Evolutionary conservation across 192 early-diverging fungal genomes (phyloP).

Genomic region (Linnemannia schmuckeri): DNA sequence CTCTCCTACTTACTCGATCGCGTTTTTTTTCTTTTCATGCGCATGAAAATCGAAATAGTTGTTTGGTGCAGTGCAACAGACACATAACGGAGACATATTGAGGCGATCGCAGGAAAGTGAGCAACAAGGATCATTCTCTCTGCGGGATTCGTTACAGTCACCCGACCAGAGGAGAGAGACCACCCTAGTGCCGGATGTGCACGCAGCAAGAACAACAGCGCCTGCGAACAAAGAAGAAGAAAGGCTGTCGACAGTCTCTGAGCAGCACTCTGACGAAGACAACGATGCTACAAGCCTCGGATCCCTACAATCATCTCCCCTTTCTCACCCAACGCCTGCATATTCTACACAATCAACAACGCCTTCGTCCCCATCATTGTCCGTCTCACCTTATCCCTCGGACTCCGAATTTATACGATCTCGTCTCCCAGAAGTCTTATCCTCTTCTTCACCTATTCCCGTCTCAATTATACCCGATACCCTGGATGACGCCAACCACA

Average conservation of each 20-base stretch:
- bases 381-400: not conserved
- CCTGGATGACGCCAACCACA: no score
- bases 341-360: not conserved
- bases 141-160: not conserved
- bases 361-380: not conserved
- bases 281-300: not conserved
- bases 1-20: not conserved
- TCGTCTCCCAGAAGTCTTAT: not conserved
- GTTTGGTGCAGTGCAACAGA: not conserved
- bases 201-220: not conserved
- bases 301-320: not conserved
- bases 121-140: not conserved
- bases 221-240: not conserved
- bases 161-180: not conserved
- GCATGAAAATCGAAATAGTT: not conserved
- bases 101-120: constrained; percentile 1
- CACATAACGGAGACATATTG: not conserved
- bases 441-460: not conserved
- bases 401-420: not conserved
- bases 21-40: not conserved
- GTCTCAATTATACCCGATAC: not conserved
- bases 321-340: not conserved
- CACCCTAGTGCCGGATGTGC: not conserved
- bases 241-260: not conserved
- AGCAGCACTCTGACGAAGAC: not conserved